phyloP scores from a whole-genome alignment of 225 moss, liverwort and hornwort species.

The Physcomitrellopsis africana region DNA sequence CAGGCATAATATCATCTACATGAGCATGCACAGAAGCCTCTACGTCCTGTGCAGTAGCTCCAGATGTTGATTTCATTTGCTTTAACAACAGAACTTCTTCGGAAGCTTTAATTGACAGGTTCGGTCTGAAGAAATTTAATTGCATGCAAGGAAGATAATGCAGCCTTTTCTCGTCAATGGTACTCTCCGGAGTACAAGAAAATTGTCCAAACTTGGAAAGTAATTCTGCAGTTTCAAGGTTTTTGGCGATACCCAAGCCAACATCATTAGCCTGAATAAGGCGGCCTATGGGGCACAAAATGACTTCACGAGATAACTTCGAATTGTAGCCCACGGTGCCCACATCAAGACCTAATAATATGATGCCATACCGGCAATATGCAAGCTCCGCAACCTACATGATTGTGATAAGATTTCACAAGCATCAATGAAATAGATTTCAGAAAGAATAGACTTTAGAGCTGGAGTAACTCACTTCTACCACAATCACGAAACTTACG shows the following conservation, averaged over 20 bases:
- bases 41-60: slow-evolving; percentile 29
- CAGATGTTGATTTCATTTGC: slow-evolving; percentile 33
- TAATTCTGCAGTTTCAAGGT: slow-evolving; percentile 49
- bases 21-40: slow-evolving; percentile 27
- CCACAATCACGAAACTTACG: neutral
- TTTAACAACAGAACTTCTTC: slow-evolving; percentile 41
- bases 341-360: slow-evolving; percentile 59
- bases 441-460: slow-evolving; percentile 5
- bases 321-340: slow-evolving; percentile 25
- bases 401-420: slow-evolving; percentile 20
- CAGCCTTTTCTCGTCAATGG: slow-evolving; percentile 4
- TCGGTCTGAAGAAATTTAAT: slow-evolving; percentile 25
- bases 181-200: neutral
- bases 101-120: slow-evolving; percentile 25
- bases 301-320: slow-evolving; percentile 36
- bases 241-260: slow-evolving; percentile 57
- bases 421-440: slow-evolving; percentile 10
- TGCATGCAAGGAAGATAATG: slow-evolving; percentile 21
- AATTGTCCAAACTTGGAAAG: slow-evolving; percentile 52
- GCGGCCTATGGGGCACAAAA: slow-evolving; percentile 49
- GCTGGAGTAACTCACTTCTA: slow-evolving; percentile 1
- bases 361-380: slow-evolving; percentile 45
- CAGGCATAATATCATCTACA: slow-evolving; percentile 16
- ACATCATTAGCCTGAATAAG: slow-evolving; percentile 48
- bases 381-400: slow-evolving; percentile 54